Percentiles rank a stretch among this genome's conserved stretches.
These are phyloP conservation scores for Thymus mandschuricus DNA, from an alignment of 257 asterid genomes.

Conservation along the genomic window DNA sequence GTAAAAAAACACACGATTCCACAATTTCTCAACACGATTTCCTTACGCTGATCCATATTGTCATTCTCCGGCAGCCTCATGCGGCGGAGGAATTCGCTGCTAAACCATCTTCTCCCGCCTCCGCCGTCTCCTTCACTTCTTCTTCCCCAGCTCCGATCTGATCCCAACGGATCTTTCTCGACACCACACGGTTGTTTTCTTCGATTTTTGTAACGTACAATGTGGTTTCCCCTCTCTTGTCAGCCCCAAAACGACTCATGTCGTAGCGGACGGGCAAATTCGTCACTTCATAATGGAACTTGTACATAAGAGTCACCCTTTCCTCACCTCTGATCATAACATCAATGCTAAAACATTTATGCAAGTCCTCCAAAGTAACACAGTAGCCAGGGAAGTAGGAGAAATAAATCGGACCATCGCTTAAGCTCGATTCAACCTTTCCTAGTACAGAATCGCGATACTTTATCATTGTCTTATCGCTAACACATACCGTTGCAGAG, in stretches of 20 bases:
- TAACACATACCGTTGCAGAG: not conserved
- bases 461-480: not conserved
- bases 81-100: conserved; percentile 34
- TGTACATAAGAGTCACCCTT: not conserved
- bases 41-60: not conserved
- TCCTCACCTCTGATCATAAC: not conserved
- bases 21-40: too few relatives aligned
- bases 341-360: not conserved
- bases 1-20: too few relatives aligned
- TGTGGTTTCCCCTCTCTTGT: not conserved
- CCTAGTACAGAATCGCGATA: not conserved
- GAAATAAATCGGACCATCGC: conserved; percentile 4
- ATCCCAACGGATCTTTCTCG: not conserved
- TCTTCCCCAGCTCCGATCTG: not conserved
- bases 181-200: not conserved
- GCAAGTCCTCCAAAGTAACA: not conserved
- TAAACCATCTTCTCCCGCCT: conserved; percentile 19
- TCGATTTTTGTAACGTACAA: not conserved
- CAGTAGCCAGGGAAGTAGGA: not conserved
- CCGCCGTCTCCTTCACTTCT: not conserved
- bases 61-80: conserved; percentile 36
- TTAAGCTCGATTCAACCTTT: not conserved
- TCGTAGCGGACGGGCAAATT: not conserved
- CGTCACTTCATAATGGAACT: not conserved
- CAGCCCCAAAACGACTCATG: not conserved